A percentile compares a stretch with the other conserved stretches of the same genome.
These are phyloP conservation scores for Agastache rugosa DNA, from an alignment of 257 asterid species.

Conservation along the genomic window DNA sequence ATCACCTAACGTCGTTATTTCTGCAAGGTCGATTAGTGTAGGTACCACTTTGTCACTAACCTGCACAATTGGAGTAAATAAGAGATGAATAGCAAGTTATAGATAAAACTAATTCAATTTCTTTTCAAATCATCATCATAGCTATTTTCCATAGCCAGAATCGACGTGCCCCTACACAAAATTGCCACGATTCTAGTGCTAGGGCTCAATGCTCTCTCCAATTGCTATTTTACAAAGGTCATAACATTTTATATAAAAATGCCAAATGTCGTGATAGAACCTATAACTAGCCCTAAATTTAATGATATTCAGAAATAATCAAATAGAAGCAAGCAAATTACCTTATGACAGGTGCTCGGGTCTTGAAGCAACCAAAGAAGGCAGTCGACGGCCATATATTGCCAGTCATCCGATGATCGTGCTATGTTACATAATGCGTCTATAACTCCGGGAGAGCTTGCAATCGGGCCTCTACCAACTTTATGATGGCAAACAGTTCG, in stretches of 20 bases:
- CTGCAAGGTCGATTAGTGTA: conserved; percentile 86
- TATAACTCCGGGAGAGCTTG: conserved; percentile 70
- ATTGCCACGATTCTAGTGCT: neutral
- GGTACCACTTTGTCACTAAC: conserved; percentile 82
- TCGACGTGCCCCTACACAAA: neutral
- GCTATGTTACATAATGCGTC: conserved; percentile 93
- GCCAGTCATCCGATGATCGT: conserved; percentile 98
- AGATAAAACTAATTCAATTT: neutral
- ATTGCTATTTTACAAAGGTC: neutral
- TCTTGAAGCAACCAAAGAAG: conserved; percentile 98
- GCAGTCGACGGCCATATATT: conserved; percentile 97
- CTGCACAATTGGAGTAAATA: conserved; percentile 44
- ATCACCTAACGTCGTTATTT: conserved; percentile 86
- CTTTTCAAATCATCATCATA: too few relatives aligned
- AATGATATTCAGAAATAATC: neutral
- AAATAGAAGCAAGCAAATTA: conserved; percentile 35
- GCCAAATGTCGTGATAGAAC: neutral
- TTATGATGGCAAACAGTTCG: conserved; percentile 97
- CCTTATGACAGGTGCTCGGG: conserved; percentile 86
- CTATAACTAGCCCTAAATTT: neutral
- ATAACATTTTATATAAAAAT: neutral
- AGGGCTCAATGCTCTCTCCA: neutral
- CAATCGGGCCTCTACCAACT: conserved; percentile 92
- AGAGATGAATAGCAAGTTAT: neutral
- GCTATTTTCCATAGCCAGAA: too few relatives aligned